Conservation (phyloP, 73 alveolate species). For the Durusdinium trenchii region DNA sequence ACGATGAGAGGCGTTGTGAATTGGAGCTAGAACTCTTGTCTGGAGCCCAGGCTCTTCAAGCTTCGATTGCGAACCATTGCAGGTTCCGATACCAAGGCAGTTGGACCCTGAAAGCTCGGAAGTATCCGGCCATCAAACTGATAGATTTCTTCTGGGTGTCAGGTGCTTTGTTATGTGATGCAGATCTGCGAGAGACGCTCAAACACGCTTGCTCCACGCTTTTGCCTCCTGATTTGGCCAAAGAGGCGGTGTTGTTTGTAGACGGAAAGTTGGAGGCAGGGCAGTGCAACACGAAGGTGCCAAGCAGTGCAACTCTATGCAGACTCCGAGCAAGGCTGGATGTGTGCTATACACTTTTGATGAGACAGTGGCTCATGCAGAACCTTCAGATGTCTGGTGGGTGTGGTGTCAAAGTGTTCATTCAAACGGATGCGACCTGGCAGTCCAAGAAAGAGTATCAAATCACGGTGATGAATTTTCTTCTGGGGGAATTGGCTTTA, state of each 20-base stretch:
- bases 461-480: not conserved
- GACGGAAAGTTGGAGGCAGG: constrained; percentile 17
- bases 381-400: not conserved
- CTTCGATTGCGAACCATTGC: not conserved
- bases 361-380: not conserved
- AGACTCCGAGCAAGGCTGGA: not conserved
- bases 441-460: constrained; percentile 44
- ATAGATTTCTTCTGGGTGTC: not conserved
- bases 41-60: constrained; percentile 19
- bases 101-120: not conserved
- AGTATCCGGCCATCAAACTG: not conserved
- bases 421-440: constrained; percentile 51
- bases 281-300: not conserved
- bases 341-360: not conserved
- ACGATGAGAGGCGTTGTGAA: not conserved
- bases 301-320: not conserved
- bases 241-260: not conserved
- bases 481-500: not conserved
- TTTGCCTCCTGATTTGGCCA: not conserved
- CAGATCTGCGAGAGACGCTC: not conserved
- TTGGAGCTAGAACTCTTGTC: not conserved
- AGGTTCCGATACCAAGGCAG: not conserved
- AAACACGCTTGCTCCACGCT: not conserved
- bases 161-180: not conserved
- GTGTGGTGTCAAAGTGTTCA: not conserved